A percentile compares a stretch with the other conserved stretches of the same genome.
These are phyloP conservation scores for Cystobasidium sp. DNA, from an alignment of 1,284 basidiomycete genomes.

Conservation along the genomic window DNA sequence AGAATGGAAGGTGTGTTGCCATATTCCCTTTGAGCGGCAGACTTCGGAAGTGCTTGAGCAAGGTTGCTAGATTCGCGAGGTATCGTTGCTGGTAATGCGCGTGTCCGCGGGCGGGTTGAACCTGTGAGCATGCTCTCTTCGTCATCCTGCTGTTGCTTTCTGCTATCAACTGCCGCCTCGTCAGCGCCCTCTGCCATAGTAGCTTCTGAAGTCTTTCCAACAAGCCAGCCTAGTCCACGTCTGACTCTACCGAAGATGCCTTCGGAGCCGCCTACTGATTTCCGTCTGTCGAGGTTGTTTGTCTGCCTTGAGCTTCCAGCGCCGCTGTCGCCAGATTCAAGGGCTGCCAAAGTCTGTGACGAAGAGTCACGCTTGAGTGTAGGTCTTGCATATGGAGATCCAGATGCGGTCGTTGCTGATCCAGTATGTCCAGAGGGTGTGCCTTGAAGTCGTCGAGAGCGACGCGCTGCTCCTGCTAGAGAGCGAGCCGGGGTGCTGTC, in stretches of 20 bases:
- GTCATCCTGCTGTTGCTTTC: not conserved
- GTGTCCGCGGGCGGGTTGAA: not conserved
- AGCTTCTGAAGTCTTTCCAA: not conserved
- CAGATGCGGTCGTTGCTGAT: constrained; percentile 24
- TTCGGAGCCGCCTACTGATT: constrained; percentile 7
- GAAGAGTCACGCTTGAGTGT: constrained; percentile 29
- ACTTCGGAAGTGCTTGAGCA: not conserved
- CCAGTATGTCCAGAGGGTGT: constrained; percentile 28
- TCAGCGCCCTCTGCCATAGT: not conserved
- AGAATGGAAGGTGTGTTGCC: constrained; percentile 7
- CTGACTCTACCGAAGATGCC: constrained; percentile 15
- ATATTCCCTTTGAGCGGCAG: not conserved
- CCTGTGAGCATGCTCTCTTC: constrained; percentile 25
- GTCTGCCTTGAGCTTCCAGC: not conserved
- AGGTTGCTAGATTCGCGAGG: constrained; percentile 5
- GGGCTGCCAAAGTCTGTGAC: constrained; percentile 12
- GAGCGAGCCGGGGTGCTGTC: constrained; percentile 31
- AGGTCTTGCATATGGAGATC: constrained; percentile 36
- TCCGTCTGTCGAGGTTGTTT: constrained; percentile 28
- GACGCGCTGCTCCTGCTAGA: constrained; percentile 33
- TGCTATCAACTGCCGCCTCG: not conserved
- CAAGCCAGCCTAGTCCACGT: constrained; percentile 21
- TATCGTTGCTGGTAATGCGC: not conserved
- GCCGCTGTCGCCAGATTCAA: constrained; percentile 18
- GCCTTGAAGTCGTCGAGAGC: constrained; percentile 31